phyloP scores from a whole-genome alignment of 352 stramenopile genomes.

The Aphanomyces stellatus region DNA sequence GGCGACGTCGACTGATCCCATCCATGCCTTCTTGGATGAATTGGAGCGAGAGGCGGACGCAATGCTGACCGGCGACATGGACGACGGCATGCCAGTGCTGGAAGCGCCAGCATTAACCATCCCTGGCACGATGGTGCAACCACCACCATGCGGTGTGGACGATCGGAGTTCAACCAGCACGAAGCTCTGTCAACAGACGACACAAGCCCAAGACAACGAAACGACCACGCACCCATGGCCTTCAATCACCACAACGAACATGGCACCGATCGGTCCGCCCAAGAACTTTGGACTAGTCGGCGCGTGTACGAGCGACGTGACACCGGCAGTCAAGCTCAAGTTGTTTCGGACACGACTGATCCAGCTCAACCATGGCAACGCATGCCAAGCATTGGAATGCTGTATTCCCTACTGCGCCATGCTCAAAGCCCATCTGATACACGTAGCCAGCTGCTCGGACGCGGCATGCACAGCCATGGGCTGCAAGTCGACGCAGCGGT shows the following conservation, averaged over 20 bases:
- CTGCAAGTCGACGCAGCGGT: conserved; percentile 78
- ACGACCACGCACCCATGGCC: conserved; percentile 16
- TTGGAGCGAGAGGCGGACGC: conserved; percentile 77
- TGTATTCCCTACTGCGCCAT: conserved; percentile 67
- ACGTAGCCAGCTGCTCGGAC: conserved; percentile 78
- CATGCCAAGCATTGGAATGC: conserved; percentile 66
- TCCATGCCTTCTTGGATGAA: conserved; percentile 65
- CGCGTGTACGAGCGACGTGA: not conserved
- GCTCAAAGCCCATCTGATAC: conserved; percentile 65
- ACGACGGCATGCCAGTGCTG: conserved; percentile 76
- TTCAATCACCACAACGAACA: conserved; percentile 24
- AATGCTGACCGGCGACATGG: conserved; percentile 73
- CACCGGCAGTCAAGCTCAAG: conserved; percentile 55
- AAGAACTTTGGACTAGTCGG: too few species aligned
- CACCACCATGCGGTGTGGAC: conserved; percentile 68
- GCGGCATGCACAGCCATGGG: conserved; percentile 76
- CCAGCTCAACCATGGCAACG: conserved; percentile 79
- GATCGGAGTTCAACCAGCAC: conserved; percentile 25
- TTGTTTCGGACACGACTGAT: conserved; percentile 77
- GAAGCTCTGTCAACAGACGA: conserved; percentile 23
- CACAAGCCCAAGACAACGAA: conserved; percentile 20
- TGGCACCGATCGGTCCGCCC: not conserved
- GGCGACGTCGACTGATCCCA: conserved; percentile 10
- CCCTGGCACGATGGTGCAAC: too few species aligned
- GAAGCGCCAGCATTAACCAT: too few species aligned